phyloP scores from a whole-genome alignment of 2,329 filamentous ascomycete species.

The Albifimbria verrucaria region DNA sequence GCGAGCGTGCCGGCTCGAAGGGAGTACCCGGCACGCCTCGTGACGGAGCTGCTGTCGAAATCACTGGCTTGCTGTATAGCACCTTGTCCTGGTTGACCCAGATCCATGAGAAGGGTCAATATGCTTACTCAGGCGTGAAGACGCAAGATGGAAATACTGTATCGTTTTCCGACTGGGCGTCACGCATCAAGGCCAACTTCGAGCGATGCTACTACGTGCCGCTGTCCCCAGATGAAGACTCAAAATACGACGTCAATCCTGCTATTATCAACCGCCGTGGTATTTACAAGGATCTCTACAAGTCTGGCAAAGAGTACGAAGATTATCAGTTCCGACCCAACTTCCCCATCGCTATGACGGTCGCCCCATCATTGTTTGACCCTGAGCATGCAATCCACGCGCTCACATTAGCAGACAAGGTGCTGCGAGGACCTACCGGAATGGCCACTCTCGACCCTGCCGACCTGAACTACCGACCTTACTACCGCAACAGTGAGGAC shows the following conservation, averaged over 20 bases:
- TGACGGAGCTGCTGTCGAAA: constrained; percentile 92
- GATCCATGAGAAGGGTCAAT: constrained; percentile 66
- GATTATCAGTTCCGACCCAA: constrained; percentile 96
- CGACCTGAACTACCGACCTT: constrained; percentile 89
- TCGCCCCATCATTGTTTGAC: constrained; percentile 84
- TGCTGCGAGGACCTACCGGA: constrained; percentile 80
- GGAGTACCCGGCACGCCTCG: constrained; percentile 94
- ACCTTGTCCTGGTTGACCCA: constrained; percentile 74
- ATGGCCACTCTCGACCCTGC: constrained; percentile 94
- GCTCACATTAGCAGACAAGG: constrained; percentile 74
- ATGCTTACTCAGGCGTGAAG: constrained; percentile 70
- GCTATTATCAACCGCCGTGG: constrained; percentile 82
- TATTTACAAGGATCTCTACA: constrained; percentile 97
- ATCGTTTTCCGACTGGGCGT: constrained; percentile 75
- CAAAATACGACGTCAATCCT: constrained; percentile 75
- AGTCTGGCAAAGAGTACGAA: constrained; percentile 90
- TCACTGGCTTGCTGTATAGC: constrained; percentile 91
- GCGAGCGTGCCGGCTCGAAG: constrained; percentile 83
- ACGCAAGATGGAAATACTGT: constrained; percentile 59
- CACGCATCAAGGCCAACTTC: constrained; percentile 78
- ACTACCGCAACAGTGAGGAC: constrained; percentile 95
- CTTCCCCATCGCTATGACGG: constrained; percentile 93
- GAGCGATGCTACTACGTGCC: constrained; percentile 92
- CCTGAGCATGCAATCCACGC: constrained; percentile 73
- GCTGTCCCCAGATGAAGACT: constrained; percentile 63